These are phyloP conservation scores for Exophiala lecanii-corni DNA, from an alignment of 2,329 filamentous ascomycete genomes.

Conservation along the genomic window DNA sequence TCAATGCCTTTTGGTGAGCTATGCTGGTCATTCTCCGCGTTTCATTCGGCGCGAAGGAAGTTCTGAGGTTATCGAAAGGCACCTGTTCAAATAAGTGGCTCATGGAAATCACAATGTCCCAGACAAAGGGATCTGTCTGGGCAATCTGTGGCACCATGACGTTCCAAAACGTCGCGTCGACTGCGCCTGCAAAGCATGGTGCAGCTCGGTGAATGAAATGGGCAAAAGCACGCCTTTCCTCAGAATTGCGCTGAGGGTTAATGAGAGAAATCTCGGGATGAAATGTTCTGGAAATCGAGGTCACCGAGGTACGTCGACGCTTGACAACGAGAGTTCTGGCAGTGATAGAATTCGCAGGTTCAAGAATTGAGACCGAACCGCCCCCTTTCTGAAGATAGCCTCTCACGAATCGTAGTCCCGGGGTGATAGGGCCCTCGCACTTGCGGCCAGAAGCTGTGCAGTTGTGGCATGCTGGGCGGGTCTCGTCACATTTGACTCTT, in stretches of 20 bases:
- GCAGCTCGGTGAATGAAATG: slow-evolving; percentile 35
- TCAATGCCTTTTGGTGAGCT: slow-evolving; percentile 15
- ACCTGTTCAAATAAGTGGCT: slow-evolving; percentile 33
- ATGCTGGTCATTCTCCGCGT: not conserved
- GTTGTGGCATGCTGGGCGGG: slow-evolving; percentile 25
- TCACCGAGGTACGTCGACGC: too few relatives aligned
- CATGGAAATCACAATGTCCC: slow-evolving; percentile 37
- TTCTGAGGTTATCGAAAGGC: slow-evolving; percentile 4
- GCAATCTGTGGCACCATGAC: slow-evolving; percentile 34
- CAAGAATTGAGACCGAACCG: too few relatives aligned
- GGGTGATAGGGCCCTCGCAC: slow-evolving; percentile 27
- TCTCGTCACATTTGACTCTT: slow-evolving; percentile 30
- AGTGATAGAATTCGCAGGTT: too few relatives aligned
- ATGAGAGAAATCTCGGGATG: slow-evolving; percentile 5
- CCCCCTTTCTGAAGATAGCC: too few relatives aligned
- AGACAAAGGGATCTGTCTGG: slow-evolving; percentile 34
- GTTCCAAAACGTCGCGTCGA: slow-evolving; percentile 37
- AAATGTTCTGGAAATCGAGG: not conserved
- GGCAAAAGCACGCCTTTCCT: slow-evolving; percentile 36
- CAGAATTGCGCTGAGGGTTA: slow-evolving; percentile 4
- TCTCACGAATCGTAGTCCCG: too few relatives aligned
- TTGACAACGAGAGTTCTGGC: too few relatives aligned
- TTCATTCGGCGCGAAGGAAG: not conserved
- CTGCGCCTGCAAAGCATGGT: slow-evolving; percentile 30
- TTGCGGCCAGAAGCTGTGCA: slow-evolving; percentile 25